These are phyloP conservation scores for Cyanidioschyzon merolae DNA, from an alignment of 23 red algal species.

Conservation along the genomic window DNA sequence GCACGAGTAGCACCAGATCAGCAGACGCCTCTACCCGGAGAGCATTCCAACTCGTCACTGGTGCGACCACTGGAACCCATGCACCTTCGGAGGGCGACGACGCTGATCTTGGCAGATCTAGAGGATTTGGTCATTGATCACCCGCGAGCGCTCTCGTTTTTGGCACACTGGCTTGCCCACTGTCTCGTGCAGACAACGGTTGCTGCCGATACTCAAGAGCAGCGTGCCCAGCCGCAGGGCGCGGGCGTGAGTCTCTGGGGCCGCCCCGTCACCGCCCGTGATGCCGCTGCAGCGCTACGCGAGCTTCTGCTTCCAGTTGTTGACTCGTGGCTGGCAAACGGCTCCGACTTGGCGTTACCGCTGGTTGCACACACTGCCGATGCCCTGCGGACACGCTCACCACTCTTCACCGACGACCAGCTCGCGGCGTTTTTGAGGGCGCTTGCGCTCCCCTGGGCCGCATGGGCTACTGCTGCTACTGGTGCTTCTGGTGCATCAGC, in stretches of 20 bases:
- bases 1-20: background rate
- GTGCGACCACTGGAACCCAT: background rate
- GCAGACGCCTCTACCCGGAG: background rate
- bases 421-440: background rate
- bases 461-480: background rate
- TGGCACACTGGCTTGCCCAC: constrained; percentile 1
- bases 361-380: background rate
- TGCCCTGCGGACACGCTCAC: background rate
- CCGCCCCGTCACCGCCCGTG: background rate
- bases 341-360: background rate
- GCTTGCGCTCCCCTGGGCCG: background rate
- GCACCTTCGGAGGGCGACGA: background rate
- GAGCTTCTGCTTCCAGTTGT: background rate
- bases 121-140: constrained; percentile 9
- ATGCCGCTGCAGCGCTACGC: background rate
- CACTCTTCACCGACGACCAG: background rate
- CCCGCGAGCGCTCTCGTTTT: constrained; percentile 1
- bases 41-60: too few species aligned
- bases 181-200: background rate
- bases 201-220: background rate
- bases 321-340: background rate
- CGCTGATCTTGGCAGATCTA: background rate
- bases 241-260: background rate
- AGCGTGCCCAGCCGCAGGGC: background rate
- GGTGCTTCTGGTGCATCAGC: background rate